Conservation (phyloP, 768 basidiomycete genomes). For the Kondoa subrosea region DNA sequence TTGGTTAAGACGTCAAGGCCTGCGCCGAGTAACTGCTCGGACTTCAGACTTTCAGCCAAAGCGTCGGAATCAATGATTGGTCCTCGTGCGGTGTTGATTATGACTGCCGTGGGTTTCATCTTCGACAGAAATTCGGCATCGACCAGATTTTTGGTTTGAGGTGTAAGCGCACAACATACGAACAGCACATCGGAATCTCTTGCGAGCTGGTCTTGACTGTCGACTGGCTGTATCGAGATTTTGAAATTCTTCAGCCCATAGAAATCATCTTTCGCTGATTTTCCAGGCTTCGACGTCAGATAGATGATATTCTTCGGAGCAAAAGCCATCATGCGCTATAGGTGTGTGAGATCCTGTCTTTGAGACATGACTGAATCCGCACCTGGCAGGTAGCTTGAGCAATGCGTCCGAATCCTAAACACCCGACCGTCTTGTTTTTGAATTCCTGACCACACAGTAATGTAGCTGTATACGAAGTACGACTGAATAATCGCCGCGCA, state of each 20-base stretch:
- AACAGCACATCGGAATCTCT: constrained; percentile 66
- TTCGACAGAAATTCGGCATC: constrained; percentile 50
- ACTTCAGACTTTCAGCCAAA: constrained; percentile 56
- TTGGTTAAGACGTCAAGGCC: constrained; percentile 88
- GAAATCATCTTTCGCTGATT: constrained; percentile 19
- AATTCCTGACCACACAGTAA: constrained; percentile 50
- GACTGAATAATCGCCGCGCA: too few species aligned
- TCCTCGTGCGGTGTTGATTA: constrained; percentile 75
- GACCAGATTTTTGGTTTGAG: constrained; percentile 54
- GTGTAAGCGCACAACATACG: constrained; percentile 41
- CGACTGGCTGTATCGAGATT: constrained; percentile 21
- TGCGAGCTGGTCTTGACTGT: constrained; percentile 47
- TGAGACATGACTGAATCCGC: not conserved
- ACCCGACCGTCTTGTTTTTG: constrained; percentile 48
- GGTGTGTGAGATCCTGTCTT: constrained; percentile 62
- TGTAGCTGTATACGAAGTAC: constrained; percentile 68
- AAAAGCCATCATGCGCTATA: constrained; percentile 63
- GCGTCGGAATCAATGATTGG: constrained; percentile 80
- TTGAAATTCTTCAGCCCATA: constrained; percentile 15
- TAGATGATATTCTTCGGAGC: constrained; percentile 62
- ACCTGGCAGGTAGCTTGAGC: not conserved
- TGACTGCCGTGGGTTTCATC: constrained; percentile 69
- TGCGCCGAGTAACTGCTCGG: constrained; percentile 74
- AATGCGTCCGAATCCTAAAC: constrained; percentile 65
- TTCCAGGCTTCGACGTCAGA: constrained; percentile 39